Conservation (phyloP, 495 filamentous ascomycete genomes). For the Trichoderma virens region DNA sequence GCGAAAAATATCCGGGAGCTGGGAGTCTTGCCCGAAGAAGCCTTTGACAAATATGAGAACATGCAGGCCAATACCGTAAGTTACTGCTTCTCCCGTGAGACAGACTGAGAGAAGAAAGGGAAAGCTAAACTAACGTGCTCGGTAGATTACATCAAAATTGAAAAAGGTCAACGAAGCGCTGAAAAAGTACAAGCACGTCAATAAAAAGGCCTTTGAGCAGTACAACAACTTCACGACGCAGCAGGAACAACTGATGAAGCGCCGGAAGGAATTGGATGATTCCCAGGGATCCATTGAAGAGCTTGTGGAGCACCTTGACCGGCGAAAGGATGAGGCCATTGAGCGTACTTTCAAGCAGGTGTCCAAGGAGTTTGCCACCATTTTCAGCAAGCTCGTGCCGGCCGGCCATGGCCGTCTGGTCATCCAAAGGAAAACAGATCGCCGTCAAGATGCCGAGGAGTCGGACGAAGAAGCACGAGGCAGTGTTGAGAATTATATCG, state of each 20-base stretch:
- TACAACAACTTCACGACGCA: conserved; percentile 95
- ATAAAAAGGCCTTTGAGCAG: conserved; percentile 99
- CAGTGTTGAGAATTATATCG: conserved; percentile 90
- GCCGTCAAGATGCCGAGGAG: conserved; percentile 53
- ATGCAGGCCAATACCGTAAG: conserved; percentile 64
- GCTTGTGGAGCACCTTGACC: conserved; percentile 84
- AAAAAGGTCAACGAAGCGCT: conserved; percentile 89
- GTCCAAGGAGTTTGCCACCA: conserved; percentile 77
- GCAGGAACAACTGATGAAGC: conserved; percentile 71
- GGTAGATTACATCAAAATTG: conserved; percentile 68
- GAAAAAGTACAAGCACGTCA: conserved; percentile 95
- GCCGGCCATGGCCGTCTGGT: conserved; percentile 85
- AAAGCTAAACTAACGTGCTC: conserved; percentile 17
- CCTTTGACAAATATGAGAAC: conserved; percentile 82
- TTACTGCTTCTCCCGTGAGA: conserved; percentile 4
- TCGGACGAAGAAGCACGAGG: conserved; percentile 59
- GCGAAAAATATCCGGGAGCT: conserved; percentile 84
- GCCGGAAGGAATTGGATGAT: conserved; percentile 75
- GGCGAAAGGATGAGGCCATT: conserved; percentile 91
- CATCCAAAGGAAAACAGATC: conserved; percentile 86
- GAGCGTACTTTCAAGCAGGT: conserved; percentile 98
- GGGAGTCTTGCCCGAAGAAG: conserved; percentile 88
- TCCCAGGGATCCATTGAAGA: conserved; percentile 81
- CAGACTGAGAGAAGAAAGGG: conserved; percentile 11
- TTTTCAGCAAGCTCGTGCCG: conserved; percentile 93